Base-by-base conservation (phyloP, 495 filamentous ascomycete species). In the Neurospora discreta region DNA sequence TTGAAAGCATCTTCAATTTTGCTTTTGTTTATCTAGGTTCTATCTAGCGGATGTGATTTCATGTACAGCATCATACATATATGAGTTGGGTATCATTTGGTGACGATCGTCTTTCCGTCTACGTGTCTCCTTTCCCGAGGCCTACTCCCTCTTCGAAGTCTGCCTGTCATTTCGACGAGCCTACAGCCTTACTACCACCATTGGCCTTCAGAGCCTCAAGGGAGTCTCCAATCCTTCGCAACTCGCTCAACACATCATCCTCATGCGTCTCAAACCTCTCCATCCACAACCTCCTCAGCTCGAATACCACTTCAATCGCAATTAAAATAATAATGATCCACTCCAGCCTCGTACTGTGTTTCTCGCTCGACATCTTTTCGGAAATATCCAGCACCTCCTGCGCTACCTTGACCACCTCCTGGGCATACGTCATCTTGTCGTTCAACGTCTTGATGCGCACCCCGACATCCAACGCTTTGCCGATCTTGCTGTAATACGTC, bases 301-400 rank as follows among this genome's bases (percentile, higher is more conserved):
- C 86, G 75, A 88, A 93, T 13, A 90, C 76, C 23, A 98, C 94
- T 81, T 99, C 95, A 44, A 98, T 90, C 1, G 92, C 88, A 80
- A 99, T 99, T 71, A 99, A 85, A 8, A 91, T 86, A 76, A 99
- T 99, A 75, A 99, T 98, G 78, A 96, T 94, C 94, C 93, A 97
- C 82, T 98, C 95, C n/a, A 99, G 81, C 46, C 92, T 83, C 16
- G 94, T 88, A 11, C 92, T 90, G 80, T 98, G 92, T 73, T 89
- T 91, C 83, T 98, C 95, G 79, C 94, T 97, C 73, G 96, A 84
- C 77, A 92, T 90, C 78, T 98, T 93, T 71, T 96, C 86, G 26
- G 97, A 83, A n/a, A 98, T 94, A 74, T 89, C 92, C 15, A 95
- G 92, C 78, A 98, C 98, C 72, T 97, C 92, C 71, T 96, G 86